These are phyloP conservation scores for Eutrema salsugineum DNA, from an alignment of 441 rosid species.

Conservation along the genomic window DNA sequence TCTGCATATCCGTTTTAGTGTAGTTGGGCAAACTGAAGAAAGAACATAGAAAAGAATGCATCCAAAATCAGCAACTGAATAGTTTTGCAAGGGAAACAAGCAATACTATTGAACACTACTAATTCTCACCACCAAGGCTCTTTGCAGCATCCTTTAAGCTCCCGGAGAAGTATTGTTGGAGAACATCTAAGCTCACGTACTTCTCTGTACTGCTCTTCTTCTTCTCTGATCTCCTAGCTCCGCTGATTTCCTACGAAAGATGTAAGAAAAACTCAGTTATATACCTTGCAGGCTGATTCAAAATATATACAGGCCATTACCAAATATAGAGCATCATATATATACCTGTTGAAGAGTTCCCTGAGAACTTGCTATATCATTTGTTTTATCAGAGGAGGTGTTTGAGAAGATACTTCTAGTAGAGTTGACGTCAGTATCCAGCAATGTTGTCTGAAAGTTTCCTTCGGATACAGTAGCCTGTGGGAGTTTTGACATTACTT, in stretches of 20 bases:
- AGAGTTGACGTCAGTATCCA: constrained; percentile 35
- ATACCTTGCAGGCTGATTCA: neutral
- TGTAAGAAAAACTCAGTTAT: neutral
- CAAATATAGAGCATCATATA: constrained; percentile 5
- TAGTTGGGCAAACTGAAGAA: constrained; percentile 88
- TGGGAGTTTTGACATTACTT: constrained; percentile 31
- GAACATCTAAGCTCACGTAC: constrained; percentile 82
- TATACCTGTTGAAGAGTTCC: constrained; percentile 50
- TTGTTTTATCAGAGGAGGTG: constrained; percentile 33
- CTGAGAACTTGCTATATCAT: constrained; percentile 36
- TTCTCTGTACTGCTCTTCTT: constrained; percentile 79
- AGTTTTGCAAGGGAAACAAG: neutral
- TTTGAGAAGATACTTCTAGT: constrained; percentile 28
- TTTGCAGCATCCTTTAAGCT: constrained; percentile 98
- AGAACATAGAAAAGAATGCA: constrained; percentile 15
- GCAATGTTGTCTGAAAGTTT: constrained; percentile 37
- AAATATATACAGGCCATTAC: neutral
- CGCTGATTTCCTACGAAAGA: constrained; percentile 36
- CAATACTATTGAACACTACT: neutral
- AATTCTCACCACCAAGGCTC: constrained; percentile 82
- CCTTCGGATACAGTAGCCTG: constrained; percentile 26
- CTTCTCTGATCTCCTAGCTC: constrained; percentile 46
- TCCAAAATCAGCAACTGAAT: neutral
- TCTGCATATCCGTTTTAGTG: constrained; percentile 94
- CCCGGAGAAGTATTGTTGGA: constrained; percentile 89